Conservation (phyloP, 2,329 filamentous ascomycete species). For the Scytalidium lignicola region DNA sequence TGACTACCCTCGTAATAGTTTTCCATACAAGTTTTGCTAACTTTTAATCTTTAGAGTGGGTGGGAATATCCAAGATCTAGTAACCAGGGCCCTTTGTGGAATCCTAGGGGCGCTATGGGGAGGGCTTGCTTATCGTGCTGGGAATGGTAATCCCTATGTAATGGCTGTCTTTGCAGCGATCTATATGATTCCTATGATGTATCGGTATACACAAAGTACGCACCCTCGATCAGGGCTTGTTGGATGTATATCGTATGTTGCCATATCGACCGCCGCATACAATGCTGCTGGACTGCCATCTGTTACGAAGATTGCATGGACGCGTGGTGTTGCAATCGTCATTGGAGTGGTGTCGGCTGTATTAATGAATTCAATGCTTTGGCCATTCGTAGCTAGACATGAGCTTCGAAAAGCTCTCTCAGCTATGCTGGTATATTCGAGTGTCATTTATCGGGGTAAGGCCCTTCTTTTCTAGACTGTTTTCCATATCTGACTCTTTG, state of each 20-base stretch:
- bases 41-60: slow-evolving; percentile 37
- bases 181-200: slow-evolving; percentile 57
- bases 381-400: slow-evolving; percentile 57
- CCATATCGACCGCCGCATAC: slow-evolving; percentile 41
- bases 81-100: slow-evolving; percentile 44
- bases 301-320: slow-evolving; percentile 37
- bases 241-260: slow-evolving; percentile 51
- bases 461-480: neutral
- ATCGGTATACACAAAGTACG: slow-evolving; percentile 48
- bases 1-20: slow-evolving; percentile 17
- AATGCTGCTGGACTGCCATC: slow-evolving; percentile 27
- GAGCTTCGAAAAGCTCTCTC: slow-evolving; percentile 51
- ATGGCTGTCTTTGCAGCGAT: slow-evolving; percentile 49
- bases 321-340: slow-evolving; percentile 45
- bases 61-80: slow-evolving; percentile 52
- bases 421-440: slow-evolving; percentile 52
- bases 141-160: slow-evolving; percentile 48
- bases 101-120: slow-evolving; percentile 51
- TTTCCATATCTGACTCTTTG: neutral
- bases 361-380: slow-evolving; percentile 53
- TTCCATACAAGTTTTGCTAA: neutral
- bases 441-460: slow-evolving; percentile 45
- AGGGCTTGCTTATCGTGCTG: slow-evolving; percentile 45
- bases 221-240: slow-evolving; percentile 55
- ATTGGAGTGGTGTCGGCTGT: slow-evolving; percentile 49